Evolutionary conservation across 2,329 filamentous ascomycete species (phyloP), one percentile per base, ranked within the genome.

Genomic region (Leptodontidium sp.): DNA sequence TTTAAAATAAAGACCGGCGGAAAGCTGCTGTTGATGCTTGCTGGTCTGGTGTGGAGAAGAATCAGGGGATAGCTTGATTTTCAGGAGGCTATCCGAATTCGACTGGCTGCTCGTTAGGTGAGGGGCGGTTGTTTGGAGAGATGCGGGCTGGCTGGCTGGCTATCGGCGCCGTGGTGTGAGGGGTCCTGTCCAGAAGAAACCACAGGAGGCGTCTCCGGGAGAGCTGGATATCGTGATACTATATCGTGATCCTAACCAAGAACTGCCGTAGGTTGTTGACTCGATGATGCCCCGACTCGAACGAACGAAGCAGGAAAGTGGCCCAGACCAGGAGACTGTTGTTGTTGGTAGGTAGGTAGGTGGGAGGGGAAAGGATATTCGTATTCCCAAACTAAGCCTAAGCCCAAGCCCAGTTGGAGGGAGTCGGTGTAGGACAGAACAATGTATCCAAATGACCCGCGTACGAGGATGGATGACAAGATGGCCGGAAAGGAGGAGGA

Each of bases 381-480:
- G 57, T 61, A 45, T 45, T 47, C 57, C 57, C 40, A 61, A 45
- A 32, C 38, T 61, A 61, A 45, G 57, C 26, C 57, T 21, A 61
- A 61, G 26, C 29, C 38, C 47, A 61, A 45, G 57, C 26, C 57
- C 40, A 61, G 57, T 21, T 47, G 57, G 38, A 61, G 21, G 21
- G 55, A 58, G 11, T 45, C 21, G 57, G 40, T 15, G 57, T 61
- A 61, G 57, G 45, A 61, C 57, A 61, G 21, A 47, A 17, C 11
- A 32, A 61, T 53, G 58, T 68, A 70, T 70, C 68, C 68, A 70
- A 68, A 62, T 59, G 38, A 53, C 50, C 53, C 15, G 50, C 6
- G 29, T 38, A 17, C 61, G 24, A 61, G 45, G 21, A 59, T 9
- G 45, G 21, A 59, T 9, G 35, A 47, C 43, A 21, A n/a, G 52